Base-by-base conservation (phyloP, 1,284 basidiomycete species). In the Leccinum insolens region DNA sequence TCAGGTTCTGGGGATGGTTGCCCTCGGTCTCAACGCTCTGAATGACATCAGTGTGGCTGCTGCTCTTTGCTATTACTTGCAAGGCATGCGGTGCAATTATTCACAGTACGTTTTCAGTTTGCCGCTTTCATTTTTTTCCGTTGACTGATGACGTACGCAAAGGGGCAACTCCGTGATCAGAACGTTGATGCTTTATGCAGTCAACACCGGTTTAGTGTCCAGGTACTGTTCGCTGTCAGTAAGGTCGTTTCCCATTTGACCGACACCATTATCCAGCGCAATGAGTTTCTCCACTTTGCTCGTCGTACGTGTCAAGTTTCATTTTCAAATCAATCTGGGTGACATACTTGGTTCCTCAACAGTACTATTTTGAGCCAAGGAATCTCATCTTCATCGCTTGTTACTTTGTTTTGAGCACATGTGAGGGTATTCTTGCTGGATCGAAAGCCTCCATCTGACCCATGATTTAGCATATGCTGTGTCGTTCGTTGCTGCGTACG, bases 401-500 rank as follows among this genome's bases (percentile, higher is more conserved):
- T 64, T 90, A 89, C 74, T 89, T 91, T 68, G 82, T 88, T 62
- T 77, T 90, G 63, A 88, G 86, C 78, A 91, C 90, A 79, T 73
- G 89, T 90, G 74, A 71, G 87, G 75, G 55, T 9, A 58, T 57
- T 7, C 11, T 34, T 28, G 11, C 31, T 52, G 8, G 14, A 41
- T 5, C 8, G 25, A 37, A n/a, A 17, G n/a, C 39, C 58, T 63
- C 55, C 49, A 49, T 59, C 55, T 65, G 63, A 65, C 61, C 25
- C 44, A 28, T 67, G 52, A 62, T 65, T 3, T 67, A 91, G 89
- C 90, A 37, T 91, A 90, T 72, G 87, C 85, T 1, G 86, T 89
- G 66, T 91, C 89, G 5, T 89, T 88, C 75, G 80, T 91, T 72
- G 88, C 89, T 66, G 88, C 89, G 87, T 90, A 74, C 66, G 87